Base-by-base conservation (phyloP, 1,139 yeast genomes). In the Candida buenavistaensis region DNA sequence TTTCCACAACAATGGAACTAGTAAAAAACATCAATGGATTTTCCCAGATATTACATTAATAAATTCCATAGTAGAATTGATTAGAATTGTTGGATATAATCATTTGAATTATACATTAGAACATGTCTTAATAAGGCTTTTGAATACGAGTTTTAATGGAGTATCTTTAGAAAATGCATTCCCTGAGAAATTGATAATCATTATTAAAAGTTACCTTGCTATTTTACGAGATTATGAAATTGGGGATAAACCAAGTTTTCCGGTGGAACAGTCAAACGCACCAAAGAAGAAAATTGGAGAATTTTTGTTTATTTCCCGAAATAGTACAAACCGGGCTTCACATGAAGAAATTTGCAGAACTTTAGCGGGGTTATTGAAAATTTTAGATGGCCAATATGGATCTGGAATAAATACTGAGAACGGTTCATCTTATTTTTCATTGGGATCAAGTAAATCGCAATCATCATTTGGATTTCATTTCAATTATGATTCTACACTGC, bases 51-150 rank as follows among this genome's bases (percentile, higher is more conserved):
- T 75, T 5, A 64, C 69, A 14, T 62, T 89, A 26, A 71, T 83
- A 13, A 75, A 76, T 31, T 80, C 95, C 0, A 60, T 87, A 23
- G 80, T 85, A 2, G 88, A 84, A 45, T 66, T 86, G 23, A 66
- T 89, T 20, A 72, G 96, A 19, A 76, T 85, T 2, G 75, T 87
- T 28, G 96, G 96, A 0, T 83, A 72, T 47, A 80, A 84, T 24
- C 89, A 89, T 46, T 76, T 86, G 39, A 89, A 83, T 50, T 84
- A 83, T 50, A 75, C 87, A 0, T 63, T 92, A 46, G 97, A 89
- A 45, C 83, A 83, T 48, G 79, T 87, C 5, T 61, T 92, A 12
- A 62, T 83, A 22, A 89, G 80, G 30, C 55, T 83, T 33, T 54
- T 84, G 42, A 75, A 76, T 44, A 56, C 66, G 11, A 66, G 82